Conservation (phyloP, 2,329 filamentous ascomycete genomes). For the Sclerotinia nivalis region DNA sequence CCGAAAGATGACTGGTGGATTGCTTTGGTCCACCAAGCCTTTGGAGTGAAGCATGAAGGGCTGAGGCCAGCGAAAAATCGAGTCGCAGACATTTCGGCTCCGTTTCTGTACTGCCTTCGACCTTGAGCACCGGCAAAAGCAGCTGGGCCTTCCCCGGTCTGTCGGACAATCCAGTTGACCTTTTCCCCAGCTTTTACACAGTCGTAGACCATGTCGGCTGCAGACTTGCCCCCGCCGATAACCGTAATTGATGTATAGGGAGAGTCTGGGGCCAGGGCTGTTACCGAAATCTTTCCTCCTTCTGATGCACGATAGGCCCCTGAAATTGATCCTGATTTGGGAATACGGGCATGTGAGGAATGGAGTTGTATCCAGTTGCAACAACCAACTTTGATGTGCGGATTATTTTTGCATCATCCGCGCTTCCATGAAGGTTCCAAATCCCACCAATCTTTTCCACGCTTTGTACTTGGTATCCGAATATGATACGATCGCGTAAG, state of each 20-base stretch:
- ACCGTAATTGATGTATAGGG: conserved; percentile 6
- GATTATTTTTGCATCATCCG: too few relatives aligned
- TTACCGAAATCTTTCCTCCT: conserved; percentile 20
- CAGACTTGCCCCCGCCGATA: conserved; percentile 20
- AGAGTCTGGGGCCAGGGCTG: not conserved
- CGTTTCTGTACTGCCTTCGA: not conserved
- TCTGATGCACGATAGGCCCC: conserved; percentile 18
- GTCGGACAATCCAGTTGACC: conserved; percentile 7
- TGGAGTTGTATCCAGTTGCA: too few relatives aligned
- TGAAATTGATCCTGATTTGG: conserved; percentile 8
- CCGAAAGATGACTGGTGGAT: conserved; percentile 28
- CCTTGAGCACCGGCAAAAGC: conserved; percentile 5
- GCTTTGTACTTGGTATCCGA: too few relatives aligned
- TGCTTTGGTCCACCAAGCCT: conserved; percentile 24
- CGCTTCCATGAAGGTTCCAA: too few relatives aligned
- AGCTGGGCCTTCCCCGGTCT: not conserved
- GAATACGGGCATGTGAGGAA: conserved; percentile 35
- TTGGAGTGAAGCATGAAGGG: conserved; percentile 26
- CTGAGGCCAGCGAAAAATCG: conserved; percentile 23
- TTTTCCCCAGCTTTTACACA: conserved; percentile 9
- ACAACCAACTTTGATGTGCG: too few relatives aligned
- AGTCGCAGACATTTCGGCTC: conserved; percentile 32
- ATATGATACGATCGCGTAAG: conserved; percentile 35
- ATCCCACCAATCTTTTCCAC: too few relatives aligned
- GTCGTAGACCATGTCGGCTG: conserved; percentile 16